A percentile compares a stretch with the other conserved stretches of the same genome.
Evolutionary conservation across 1,284 basidiomycete genomes (phyloP).

Genomic region (Rhodotorula sp.): DNA sequence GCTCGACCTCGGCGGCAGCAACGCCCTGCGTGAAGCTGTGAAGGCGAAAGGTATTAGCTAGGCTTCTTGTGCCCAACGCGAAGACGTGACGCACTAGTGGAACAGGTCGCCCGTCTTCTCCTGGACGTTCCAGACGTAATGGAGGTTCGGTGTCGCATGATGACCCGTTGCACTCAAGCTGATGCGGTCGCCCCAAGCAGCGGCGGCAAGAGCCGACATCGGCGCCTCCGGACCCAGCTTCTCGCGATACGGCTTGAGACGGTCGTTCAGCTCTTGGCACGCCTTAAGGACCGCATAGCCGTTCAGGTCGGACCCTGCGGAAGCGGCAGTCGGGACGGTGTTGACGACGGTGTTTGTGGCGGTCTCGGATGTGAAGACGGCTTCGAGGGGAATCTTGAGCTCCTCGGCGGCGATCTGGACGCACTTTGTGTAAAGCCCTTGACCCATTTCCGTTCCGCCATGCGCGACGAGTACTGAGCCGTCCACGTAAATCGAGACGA

Average conservation of each 20-base stretch:
- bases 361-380: constrained; percentile 47
- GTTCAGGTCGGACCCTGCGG: constrained; percentile 43
- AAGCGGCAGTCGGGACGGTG: constrained; percentile 45
- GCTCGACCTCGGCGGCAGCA: constrained; percentile 48
- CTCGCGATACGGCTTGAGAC: constrained; percentile 42
- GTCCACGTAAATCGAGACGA: constrained; percentile 49
- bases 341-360: constrained; percentile 45
- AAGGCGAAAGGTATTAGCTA: too few species aligned
- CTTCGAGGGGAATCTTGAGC: constrained; percentile 46
- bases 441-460: constrained; percentile 46
- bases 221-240: constrained; percentile 40
- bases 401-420: constrained; percentile 49
- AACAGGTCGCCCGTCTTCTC: constrained; percentile 42
- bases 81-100: constrained; percentile 32
- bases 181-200: constrained; percentile 48
- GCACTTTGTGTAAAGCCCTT: constrained; percentile 45
- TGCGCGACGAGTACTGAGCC: constrained; percentile 45
- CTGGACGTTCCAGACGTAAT: constrained; percentile 46
- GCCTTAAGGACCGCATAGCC: constrained; percentile 47
- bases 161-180: constrained; percentile 48
- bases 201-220: constrained; percentile 44
- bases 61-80: too few species aligned
- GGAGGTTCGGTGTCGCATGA: constrained; percentile 48
- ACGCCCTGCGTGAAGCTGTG: constrained; percentile 41
- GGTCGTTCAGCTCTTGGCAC: constrained; percentile 48